These are phyloP conservation scores for Coemansia sp. DNA, from an alignment of 192 early-diverging fungal species.

Conservation along the genomic window DNA sequence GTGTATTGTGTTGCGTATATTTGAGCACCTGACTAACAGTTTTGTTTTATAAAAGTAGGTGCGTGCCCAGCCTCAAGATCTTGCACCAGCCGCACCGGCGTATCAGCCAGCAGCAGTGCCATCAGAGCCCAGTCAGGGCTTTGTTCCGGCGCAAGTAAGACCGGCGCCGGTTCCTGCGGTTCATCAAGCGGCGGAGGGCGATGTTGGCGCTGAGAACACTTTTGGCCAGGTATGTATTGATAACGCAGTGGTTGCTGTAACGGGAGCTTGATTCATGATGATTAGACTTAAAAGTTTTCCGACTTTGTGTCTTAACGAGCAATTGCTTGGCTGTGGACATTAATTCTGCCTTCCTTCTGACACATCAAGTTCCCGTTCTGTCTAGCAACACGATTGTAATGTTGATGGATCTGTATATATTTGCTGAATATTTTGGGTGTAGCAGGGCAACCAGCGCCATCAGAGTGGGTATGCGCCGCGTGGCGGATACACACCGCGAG, in stretches of 20 bases:
- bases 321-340: slow-evolving; percentile 36
- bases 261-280: slow-evolving; percentile 11
- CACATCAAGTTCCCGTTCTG: not conserved
- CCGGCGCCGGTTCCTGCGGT: not conserved
- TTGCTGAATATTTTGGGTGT: not conserved
- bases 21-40: not conserved
- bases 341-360: slow-evolving; percentile 57
- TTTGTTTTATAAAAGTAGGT: not conserved
- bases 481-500: slow-evolving; percentile 23
- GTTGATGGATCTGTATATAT: not conserved
- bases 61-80: not conserved
- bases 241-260: not conserved
- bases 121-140: not conserved
- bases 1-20: not conserved
- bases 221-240: not conserved
- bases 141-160: not conserved
- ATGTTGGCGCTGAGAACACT: not conserved
- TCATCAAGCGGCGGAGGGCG: not conserved
- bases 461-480: slow-evolving; percentile 26
- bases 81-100: not conserved
- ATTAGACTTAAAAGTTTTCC: slow-evolving; percentile 27
- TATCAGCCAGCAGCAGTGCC: not conserved
- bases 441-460: slow-evolving; percentile 28
- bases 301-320: slow-evolving; percentile 26
- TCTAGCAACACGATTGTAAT: not conserved